Conservation (phyloP, 768 basidiomycete species). For the Suillus hirtellus region DNA sequence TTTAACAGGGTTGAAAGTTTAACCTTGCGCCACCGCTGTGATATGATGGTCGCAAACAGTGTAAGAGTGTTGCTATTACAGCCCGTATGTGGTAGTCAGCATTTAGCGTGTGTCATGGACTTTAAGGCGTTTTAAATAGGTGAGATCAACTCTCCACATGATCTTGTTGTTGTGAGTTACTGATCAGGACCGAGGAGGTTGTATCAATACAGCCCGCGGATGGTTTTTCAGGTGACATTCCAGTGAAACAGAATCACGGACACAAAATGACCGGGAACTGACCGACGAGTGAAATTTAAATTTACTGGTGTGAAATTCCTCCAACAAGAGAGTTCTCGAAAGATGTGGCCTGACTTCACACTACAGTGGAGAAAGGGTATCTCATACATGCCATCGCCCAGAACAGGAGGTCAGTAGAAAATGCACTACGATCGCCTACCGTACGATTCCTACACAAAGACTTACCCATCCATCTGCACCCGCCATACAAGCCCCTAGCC, state of each 20-base stretch:
- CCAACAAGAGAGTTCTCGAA: background rate
- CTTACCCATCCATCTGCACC: slow-evolving; percentile 97
- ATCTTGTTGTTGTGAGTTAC: background rate
- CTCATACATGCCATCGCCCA: background rate
- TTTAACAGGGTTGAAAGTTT: slow-evolving; percentile 2
- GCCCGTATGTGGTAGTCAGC: background rate
- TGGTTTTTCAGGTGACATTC: no score
- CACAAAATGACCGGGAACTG: background rate
- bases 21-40: background rate
- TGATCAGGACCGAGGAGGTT: background rate
- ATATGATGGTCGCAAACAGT: background rate
- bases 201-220: background rate
- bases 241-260: no score
- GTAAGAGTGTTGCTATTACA: background rate
- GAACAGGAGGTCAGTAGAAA: background rate
- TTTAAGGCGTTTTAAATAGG: background rate
- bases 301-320: background rate
- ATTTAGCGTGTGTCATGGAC: background rate
- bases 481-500: slow-evolving; percentile 89
- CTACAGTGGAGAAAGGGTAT: slow-evolving; percentile 3
- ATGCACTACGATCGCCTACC: slow-evolving; percentile 19
- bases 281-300: background rate
- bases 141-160: background rate
- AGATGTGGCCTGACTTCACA: background rate
- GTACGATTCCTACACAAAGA: slow-evolving; percentile 70